Conservation (phyloP, 163 green algal species). For the Scenedesmus sp. region DNA sequence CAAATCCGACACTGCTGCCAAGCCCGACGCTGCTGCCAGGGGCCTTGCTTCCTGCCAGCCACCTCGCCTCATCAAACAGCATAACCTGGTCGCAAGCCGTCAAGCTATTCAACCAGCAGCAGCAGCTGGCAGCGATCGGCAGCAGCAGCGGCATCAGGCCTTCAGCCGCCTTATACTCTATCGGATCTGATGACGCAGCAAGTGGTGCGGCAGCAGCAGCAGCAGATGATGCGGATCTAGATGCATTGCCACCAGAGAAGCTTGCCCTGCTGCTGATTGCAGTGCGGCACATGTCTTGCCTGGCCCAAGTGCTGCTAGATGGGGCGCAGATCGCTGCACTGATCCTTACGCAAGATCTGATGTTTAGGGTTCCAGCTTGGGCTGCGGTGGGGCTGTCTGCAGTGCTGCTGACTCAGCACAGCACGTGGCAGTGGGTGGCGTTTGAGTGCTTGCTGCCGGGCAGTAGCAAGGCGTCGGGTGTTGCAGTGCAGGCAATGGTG, state of each 20-base stretch:
- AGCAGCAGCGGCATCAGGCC: not conserved
- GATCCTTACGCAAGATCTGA: slow-evolving; percentile 8
- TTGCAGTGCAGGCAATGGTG: not conserved
- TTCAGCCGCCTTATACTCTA: not conserved
- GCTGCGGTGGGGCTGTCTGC: slow-evolving; percentile 17
- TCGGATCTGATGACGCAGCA: not conserved
- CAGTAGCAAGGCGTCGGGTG: not conserved
- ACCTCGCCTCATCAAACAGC: not conserved
- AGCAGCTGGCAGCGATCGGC: not conserved
- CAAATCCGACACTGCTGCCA: not conserved
- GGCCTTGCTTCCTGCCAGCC: not conserved
- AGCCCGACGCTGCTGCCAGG: not conserved
- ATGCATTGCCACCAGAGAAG: not conserved
- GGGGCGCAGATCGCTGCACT: slow-evolving; percentile 18
- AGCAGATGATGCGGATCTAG: not conserved
- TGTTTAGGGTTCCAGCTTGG: slow-evolving; percentile 15
- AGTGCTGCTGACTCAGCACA: slow-evolving; percentile 35
- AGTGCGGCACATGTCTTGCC: slow-evolving; percentile 23
- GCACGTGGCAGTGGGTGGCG: slow-evolving; percentile 40
- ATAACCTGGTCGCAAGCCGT: not conserved
- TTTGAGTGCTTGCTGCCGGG: slow-evolving; percentile 32
- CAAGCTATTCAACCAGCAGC: not conserved
- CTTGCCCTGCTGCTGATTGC: slow-evolving; percentile 40
- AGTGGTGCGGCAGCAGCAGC: not conserved
- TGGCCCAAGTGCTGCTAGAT: slow-evolving; percentile 30